Base-by-base conservation (phyloP, 1,139 yeast genomes). In the Arxiozyma heterogenica region DNA sequence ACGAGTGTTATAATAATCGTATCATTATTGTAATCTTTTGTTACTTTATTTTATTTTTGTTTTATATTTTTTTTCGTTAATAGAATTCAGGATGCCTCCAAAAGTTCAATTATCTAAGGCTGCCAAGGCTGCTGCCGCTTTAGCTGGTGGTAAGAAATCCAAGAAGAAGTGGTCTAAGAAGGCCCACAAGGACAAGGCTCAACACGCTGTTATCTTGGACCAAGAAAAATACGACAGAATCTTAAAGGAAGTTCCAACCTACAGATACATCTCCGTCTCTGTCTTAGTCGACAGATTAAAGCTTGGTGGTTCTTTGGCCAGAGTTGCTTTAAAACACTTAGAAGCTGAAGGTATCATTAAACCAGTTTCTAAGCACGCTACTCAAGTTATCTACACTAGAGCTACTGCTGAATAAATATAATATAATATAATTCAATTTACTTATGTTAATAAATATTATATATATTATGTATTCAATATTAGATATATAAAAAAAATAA, bases 151-250 rank as follows among this genome's bases (percentile, higher is more conserved):
- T 85, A 93, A 93, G 89, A 90, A 93, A 78, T 90, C 96, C 81
- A 93, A 94, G 90, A 93, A 93, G 95, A 93, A 93, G 96, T 93
- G 98, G 98, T 87, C 95, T 86, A 91, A 93, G 85, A 97, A 97
- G 80, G 90, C 95, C 87, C 96, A 90, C 79, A 94, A 94, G 94
- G 99, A 93, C 81, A 93, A 88, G 95, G 98, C 98, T 72, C 95
- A 88, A 78, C 98, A 93, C 84, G 84, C 90, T 75, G 93, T 93
- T 74, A 82, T 88, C 77, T 83, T 94, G 74, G 98, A 93, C 80
- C 97, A 94, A 82, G 96, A 93, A 71, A 88, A 91, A 77, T 90
- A 86, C 82, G 98, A 93, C 94, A 89, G 96, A 83, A 88, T 93
- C 82, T 78, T 90, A 81, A 94, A 93, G 88, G 98, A 94, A 75